Conservation (phyloP, 2,329 filamentous ascomycete genomes). For the Macrophomina pseudophaseolina region DNA sequence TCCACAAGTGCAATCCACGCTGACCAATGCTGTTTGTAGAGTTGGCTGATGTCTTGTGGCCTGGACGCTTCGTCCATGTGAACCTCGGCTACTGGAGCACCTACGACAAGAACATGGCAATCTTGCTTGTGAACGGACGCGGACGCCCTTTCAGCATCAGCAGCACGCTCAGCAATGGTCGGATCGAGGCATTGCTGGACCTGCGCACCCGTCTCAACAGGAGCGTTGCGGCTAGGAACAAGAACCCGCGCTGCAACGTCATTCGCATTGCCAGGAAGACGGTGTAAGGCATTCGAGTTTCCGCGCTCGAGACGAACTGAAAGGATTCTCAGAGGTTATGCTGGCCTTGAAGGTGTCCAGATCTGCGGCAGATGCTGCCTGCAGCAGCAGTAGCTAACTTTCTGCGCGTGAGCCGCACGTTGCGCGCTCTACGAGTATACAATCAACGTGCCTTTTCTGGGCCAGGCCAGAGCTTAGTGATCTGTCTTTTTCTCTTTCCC, state of each 20-base stretch:
- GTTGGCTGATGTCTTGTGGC: background rate
- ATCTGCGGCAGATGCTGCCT: too few relatives aligned
- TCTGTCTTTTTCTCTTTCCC: too few relatives aligned
- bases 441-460: too few relatives aligned
- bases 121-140: background rate
- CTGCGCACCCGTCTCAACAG: background rate
- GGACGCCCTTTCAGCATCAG: background rate
- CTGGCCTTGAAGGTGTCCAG: too few relatives aligned
- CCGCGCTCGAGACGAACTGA: too few relatives aligned
- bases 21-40: too few relatives aligned
- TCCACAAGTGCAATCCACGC: too few relatives aligned
- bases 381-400: too few relatives aligned
- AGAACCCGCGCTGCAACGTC: background rate
- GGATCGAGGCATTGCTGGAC: background rate
- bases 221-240: background rate
- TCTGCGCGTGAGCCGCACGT: too few relatives aligned
- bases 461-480: too few relatives aligned
- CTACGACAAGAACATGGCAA: background rate
- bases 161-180: background rate
- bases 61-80: background rate
- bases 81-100: background rate
- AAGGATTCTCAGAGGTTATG: too few relatives aligned
- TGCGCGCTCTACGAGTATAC: too few relatives aligned
- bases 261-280: background rate
- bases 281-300: background rate